A percentile compares a stretch with the other conserved stretches of the same genome.
Evolutionary conservation across 2,329 filamentous ascomycete genomes (phyloP).

Genomic region (Talaromyces islandicus): DNA sequence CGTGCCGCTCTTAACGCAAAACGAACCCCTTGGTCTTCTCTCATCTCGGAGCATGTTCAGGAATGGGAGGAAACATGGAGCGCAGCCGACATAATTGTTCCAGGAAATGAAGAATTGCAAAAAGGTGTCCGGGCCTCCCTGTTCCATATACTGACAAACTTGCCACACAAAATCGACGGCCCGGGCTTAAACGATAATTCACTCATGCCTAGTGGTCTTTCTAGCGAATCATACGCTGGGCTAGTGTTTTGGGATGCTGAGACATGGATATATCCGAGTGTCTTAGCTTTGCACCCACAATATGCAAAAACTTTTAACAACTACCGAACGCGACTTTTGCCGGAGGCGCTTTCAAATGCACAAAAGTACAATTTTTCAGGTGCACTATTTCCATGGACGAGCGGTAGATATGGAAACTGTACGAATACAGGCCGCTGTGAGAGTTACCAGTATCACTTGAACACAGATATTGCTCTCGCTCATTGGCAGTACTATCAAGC

Average conservation of each 20-base stretch:
- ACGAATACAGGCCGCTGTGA: slow-evolving; percentile 53
- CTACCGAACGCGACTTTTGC: slow-evolving; percentile 47
- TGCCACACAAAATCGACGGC: slow-evolving; percentile 41
- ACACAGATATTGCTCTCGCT: slow-evolving; percentile 55
- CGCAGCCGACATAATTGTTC: slow-evolving; percentile 46
- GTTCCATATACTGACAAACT: slow-evolving; percentile 28
- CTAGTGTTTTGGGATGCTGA: slow-evolving; percentile 54
- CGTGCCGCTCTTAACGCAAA: slow-evolving; percentile 32
- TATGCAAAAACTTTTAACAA: slow-evolving; percentile 53
- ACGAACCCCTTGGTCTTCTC: slow-evolving; percentile 26
- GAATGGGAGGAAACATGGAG: slow-evolving; percentile 45
- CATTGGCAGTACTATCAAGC: slow-evolving; percentile 51
- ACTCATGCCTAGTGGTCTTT: slow-evolving; percentile 56
- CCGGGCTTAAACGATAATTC: slow-evolving; percentile 39
- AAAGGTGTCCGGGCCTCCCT: slow-evolving; percentile 6
- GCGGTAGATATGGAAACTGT: slow-evolving; percentile 56
- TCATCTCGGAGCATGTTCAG: slow-evolving; percentile 46
- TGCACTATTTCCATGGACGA: slow-evolving; percentile 57
- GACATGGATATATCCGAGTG: slow-evolving; percentile 55
- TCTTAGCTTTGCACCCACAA: slow-evolving; percentile 52
- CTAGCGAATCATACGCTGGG: slow-evolving; percentile 56
- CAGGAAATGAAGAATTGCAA: slow-evolving; percentile 7
- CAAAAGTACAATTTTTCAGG: slow-evolving; percentile 44
- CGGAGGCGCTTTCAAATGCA: slow-evolving; percentile 52
- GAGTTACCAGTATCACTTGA: slow-evolving; percentile 60